Percentiles rank a stretch among this genome's conserved stretches.
These are phyloP conservation scores for Ogataea paraovalis DNA, from an alignment of 805 yeast genomes.

Conservation along the genomic window DNA sequence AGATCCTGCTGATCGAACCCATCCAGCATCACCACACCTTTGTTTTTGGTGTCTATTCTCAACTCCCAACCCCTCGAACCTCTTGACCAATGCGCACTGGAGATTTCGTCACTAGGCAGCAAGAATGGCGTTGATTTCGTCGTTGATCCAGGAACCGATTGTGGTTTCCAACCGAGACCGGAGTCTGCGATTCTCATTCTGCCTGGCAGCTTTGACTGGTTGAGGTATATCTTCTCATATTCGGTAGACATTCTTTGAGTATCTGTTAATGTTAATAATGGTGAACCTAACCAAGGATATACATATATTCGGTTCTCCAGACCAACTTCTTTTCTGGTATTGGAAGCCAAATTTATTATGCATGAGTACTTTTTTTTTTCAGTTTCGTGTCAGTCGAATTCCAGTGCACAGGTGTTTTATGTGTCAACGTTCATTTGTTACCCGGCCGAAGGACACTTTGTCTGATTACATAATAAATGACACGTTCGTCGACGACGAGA, in stretches of 20 bases:
- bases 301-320: too few relatives aligned
- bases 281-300: too few relatives aligned
- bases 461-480: background rate
- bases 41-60: conserved; percentile 82
- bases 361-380: too few relatives aligned
- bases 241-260: conserved; percentile 41
- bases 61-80: conserved; percentile 91
- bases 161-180: conserved; percentile 94
- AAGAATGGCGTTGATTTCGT: conserved; percentile 71
- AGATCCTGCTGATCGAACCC: conserved; percentile 89
- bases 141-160: conserved; percentile 37
- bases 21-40: conserved; percentile 82
- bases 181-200: conserved; percentile 92
- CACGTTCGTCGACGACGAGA: background rate
- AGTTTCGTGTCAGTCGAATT: background rate
- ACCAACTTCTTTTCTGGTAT: too few relatives aligned
- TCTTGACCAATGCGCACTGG: conserved; percentile 83
- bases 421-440: background rate
- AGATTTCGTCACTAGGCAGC: conserved; percentile 80
- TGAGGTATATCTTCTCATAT: conserved; percentile 85
- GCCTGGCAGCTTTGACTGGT: conserved; percentile 80
- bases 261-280: too few relatives aligned
- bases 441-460: background rate
- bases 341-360: too few relatives aligned
- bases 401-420: background rate